Base-by-base conservation (phyloP, 2,329 filamentous ascomycete genomes). In the Cephalotrichum gorgonifer region DNA sequence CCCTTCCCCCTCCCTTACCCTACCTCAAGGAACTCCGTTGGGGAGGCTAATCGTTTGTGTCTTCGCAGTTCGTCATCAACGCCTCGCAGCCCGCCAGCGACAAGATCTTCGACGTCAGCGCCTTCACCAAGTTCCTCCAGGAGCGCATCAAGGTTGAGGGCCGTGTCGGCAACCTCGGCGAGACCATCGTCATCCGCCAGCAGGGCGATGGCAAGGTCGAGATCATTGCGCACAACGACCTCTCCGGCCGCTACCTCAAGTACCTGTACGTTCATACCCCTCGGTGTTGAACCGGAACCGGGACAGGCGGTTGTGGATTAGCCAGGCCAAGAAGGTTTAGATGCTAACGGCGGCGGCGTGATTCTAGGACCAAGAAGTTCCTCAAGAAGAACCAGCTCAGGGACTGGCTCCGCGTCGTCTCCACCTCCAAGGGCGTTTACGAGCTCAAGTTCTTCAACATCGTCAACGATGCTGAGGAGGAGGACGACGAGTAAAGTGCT, bases 361-460 rank as follows among this genome's bases (percentile, higher is more conserved):
- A 65, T 57, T 27, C n/a, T 25, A 95, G 88, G 71, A 98, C 93
- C 73, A 98, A 98, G 88, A 98, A 98, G 83, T 98, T 95, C 86
- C 86, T 98, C 75, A 98, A 98, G 89, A 98, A 98, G 88, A 88
- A 96, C 81, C 91, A 97, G 83, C 88, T 98, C 71, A 88, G 93
- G 78, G 93, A 98, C 81, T 98, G 93, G 93, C 87, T 98, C 68
- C 90, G 93, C 66, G 91, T 98, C 64, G 93, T 98, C 67, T 94
- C 89, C 62, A 97, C 91, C 70, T 89, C 86, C 72, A 91, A 91
- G 79, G 91, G 93, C 69, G 90, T 96, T 59, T 98, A 98, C 80
- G 90, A 96, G 81, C 86, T 98, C 75, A 90, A 95, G 80, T 98
- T 98, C 90, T 98, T 95, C 89, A 98, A 98, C 81, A 90, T 98